Evolutionary conservation across 805 yeast genomes (phyloP).

Genomic region (Saturnispora dispora): DNA sequence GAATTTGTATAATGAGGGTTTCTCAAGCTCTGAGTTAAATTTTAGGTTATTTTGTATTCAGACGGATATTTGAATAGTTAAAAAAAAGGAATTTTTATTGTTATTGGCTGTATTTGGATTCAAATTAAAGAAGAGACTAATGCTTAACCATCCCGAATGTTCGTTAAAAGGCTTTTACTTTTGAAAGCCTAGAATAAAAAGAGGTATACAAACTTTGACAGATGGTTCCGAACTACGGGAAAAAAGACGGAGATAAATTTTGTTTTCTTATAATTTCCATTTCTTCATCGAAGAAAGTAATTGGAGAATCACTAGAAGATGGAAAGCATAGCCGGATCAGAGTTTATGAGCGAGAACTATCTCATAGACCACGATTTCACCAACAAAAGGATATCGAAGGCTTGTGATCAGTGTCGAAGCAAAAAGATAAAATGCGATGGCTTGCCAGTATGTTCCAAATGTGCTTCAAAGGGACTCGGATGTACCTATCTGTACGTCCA

Average conservation of each 20-base stretch:
- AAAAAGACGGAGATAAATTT: not conserved
- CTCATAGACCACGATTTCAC: not conserved
- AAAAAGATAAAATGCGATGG: conserved; percentile 48
- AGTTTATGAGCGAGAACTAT: not conserved
- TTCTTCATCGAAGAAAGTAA: not conserved
- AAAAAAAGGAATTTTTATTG: no score
- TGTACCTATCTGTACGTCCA: conserved; percentile 32
- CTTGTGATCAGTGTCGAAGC: conserved; percentile 42
- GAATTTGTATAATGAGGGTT: not conserved
- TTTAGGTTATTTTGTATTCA: no score
- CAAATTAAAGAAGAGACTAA: not conserved
- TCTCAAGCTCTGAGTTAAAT: no score
- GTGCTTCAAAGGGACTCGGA: conserved; percentile 26
- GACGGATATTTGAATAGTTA: no score
- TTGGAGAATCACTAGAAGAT: not conserved
- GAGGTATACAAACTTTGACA: not conserved
- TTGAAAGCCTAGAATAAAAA: not conserved
- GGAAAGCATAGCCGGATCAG: not conserved
- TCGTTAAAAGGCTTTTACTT: not conserved
- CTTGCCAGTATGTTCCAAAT: conserved; percentile 32
- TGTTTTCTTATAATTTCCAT: not conserved
- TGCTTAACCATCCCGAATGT: not conserved
- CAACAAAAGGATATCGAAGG: conserved; percentile 29
- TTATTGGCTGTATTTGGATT: not conserved
- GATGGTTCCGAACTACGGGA: not conserved